Percentiles rank a stretch among this genome's conserved stretches.
Conservation (phyloP, 352 stramenopile genomes). For the Phytopythium helicoides region DNA sequence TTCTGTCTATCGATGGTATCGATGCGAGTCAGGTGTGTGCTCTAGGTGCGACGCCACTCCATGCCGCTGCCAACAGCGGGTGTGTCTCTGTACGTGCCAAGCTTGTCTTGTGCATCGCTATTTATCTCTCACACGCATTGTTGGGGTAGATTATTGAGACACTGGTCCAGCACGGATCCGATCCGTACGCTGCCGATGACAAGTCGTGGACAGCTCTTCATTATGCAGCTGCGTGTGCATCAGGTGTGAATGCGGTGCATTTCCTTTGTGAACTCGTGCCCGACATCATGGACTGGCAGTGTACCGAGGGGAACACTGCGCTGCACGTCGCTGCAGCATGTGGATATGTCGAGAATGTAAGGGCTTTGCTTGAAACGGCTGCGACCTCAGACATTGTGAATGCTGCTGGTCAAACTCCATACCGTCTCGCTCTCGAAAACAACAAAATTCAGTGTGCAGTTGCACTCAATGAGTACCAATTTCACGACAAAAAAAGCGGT, state of each 20-base stretch:
- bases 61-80: conserved; percentile 56
- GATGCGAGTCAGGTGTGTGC: conserved; percentile 41
- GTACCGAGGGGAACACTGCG: conserved; percentile 53
- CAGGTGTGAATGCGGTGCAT: conserved; percentile 34
- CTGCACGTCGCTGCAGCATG: conserved; percentile 63
- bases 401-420: conserved; percentile 34
- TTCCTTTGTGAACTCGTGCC: conserved; percentile 54
- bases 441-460: conserved; percentile 58
- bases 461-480: conserved; percentile 54
- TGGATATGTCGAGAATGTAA: conserved; percentile 48
- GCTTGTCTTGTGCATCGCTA: not conserved
- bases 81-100: conserved; percentile 24
- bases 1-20: conserved; percentile 21
- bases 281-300: conserved; percentile 47
- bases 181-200: conserved; percentile 31
- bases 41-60: conserved; percentile 51
- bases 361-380: conserved; percentile 51
- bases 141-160: conserved; percentile 38
- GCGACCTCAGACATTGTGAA: conserved; percentile 49
- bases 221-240: conserved; percentile 47
- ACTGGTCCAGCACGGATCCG: conserved; percentile 39
- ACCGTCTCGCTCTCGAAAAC: conserved; percentile 53
- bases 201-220: conserved; percentile 68
- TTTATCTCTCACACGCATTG: too few relatives aligned
- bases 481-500: conserved; percentile 2